Evolutionary conservation across 495 filamentous ascomycete genomes (phyloP).

Genomic region (Massariosphaeria phaeospora): DNA sequence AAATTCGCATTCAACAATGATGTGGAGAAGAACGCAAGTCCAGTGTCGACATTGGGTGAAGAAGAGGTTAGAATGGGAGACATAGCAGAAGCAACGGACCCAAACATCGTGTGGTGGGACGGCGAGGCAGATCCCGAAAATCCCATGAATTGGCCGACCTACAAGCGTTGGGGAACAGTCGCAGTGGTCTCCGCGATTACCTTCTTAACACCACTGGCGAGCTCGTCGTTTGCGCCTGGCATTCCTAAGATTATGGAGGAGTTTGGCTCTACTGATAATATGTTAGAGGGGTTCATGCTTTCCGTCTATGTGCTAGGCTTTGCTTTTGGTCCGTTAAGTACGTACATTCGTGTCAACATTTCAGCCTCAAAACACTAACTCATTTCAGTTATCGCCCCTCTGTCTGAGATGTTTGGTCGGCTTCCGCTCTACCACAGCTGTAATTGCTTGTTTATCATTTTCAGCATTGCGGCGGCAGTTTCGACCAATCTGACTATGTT

Average conservation of each 20-base stretch:
- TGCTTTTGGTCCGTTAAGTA: constrained; percentile 33
- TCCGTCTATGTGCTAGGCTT: constrained; percentile 44
- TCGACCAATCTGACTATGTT: constrained; percentile 42
- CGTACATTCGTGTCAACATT: not conserved
- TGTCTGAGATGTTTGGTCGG: constrained; percentile 47
- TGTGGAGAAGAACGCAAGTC: constrained; percentile 12
- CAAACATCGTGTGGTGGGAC: constrained; percentile 40
- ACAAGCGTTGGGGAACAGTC: constrained; percentile 29
- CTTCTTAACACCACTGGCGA: constrained; percentile 33
- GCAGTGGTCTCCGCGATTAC: constrained; percentile 27
- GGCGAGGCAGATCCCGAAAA: constrained; percentile 41
- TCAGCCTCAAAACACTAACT: not conserved
- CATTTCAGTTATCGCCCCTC: constrained; percentile 44
- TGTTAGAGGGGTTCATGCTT: constrained; percentile 40
- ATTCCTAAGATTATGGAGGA: constrained; percentile 32
- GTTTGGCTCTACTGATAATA: constrained; percentile 25
- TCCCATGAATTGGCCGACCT: constrained; percentile 46
- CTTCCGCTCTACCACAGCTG: constrained; percentile 43
- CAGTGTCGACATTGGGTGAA: constrained; percentile 13
- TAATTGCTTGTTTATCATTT: constrained; percentile 46
- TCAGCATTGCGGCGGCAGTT: constrained; percentile 47
- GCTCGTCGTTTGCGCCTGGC: constrained; percentile 32
- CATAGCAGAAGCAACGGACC: constrained; percentile 18
- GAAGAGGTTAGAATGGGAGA: constrained; percentile 3
- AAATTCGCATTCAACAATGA: constrained; percentile 12